These are phyloP conservation scores for Piper longum DNA, from an alignment of 164 flowering plant species.

Conservation along the genomic window DNA sequence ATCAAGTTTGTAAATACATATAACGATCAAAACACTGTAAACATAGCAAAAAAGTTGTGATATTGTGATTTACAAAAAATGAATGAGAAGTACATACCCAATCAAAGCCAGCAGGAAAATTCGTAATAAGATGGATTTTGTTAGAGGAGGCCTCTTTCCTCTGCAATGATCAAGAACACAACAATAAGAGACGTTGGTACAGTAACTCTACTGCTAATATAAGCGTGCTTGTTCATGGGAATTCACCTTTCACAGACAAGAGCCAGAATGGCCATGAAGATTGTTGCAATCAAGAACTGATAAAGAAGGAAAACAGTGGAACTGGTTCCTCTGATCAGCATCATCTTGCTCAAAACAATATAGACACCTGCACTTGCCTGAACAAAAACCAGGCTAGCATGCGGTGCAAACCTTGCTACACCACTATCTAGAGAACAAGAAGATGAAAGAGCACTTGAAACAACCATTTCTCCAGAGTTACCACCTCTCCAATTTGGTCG, in stretches of 20 bases:
- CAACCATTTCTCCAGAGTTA: background rate
- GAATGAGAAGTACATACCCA: conserved; percentile 6
- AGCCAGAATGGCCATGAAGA: background rate
- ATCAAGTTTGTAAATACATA: too few species aligned
- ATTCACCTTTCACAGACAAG: background rate
- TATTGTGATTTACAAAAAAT: background rate
- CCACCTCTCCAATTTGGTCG: background rate
- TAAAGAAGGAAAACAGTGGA: conserved; percentile 1
- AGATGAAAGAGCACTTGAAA: background rate
- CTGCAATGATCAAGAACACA: conserved; percentile 3
- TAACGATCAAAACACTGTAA: background rate
- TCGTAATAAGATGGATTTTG: conserved; percentile 6
- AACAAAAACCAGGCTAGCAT: background rate
- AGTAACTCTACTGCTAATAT: background rate
- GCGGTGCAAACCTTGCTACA: background rate
- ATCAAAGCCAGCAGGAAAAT: conserved; percentile 15
- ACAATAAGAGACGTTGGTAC: background rate
- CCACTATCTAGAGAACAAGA: background rate
- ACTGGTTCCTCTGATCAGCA: background rate
- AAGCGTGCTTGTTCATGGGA: background rate
- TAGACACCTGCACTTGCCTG: conserved; percentile 2
- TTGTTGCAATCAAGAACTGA: background rate
- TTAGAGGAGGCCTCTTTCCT: conserved; percentile 12
- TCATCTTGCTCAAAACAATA: conserved; percentile 2
- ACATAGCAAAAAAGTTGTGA: background rate